Conservation (phyloP, 805 yeast genomes). For the Barnettozyma wickerhamii region DNA sequence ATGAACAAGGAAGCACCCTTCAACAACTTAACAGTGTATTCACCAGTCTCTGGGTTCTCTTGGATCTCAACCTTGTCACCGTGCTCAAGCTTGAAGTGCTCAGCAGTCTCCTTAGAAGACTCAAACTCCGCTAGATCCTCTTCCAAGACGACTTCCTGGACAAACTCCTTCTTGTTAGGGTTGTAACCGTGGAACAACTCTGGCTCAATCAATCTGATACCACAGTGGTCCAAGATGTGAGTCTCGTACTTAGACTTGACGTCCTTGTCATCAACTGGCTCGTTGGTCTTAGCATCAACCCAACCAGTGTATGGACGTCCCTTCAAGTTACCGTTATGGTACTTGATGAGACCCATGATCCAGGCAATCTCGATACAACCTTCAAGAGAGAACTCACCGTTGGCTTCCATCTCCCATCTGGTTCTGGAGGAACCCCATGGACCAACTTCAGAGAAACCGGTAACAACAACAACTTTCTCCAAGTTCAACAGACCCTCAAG, state of each 20-base stretch:
- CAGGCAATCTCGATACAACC: slow-evolving; percentile 99
- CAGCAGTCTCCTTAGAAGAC: slow-evolving; percentile 91
- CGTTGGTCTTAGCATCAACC: slow-evolving; percentile 92
- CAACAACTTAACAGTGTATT: slow-evolving; percentile 82
- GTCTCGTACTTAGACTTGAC: slow-evolving; percentile 89
- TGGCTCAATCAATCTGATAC: slow-evolving; percentile 95
- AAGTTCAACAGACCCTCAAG: slow-evolving; percentile 89
- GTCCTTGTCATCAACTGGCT: slow-evolving; percentile 93
- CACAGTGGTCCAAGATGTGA: slow-evolving; percentile 85
- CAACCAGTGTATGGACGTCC: slow-evolving; percentile 93
- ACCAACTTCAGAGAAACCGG: slow-evolving; percentile 98
- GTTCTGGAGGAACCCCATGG: slow-evolving; percentile 99
- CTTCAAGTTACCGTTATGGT: slow-evolving; percentile 87
- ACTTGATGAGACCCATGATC: slow-evolving; percentile 97
- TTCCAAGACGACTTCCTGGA: slow-evolving; percentile 95
- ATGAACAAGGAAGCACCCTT: slow-evolving; percentile 89
- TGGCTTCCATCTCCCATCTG: slow-evolving; percentile 99
- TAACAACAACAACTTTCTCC: slow-evolving; percentile 88
- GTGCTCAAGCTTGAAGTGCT: slow-evolving; percentile 89
- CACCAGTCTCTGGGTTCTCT: slow-evolving; percentile 85
- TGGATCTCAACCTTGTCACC: slow-evolving; percentile 91
- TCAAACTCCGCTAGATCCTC: slow-evolving; percentile 96
- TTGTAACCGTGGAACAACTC: slow-evolving; percentile 92
- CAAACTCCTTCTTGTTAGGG: slow-evolving; percentile 86
- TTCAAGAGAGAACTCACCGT: slow-evolving; percentile 91